Percentiles rank a stretch among this genome's conserved stretches.
phyloP scores from a whole-genome alignment of 345 rosid species.

The Pugionium cornutum region DNA sequence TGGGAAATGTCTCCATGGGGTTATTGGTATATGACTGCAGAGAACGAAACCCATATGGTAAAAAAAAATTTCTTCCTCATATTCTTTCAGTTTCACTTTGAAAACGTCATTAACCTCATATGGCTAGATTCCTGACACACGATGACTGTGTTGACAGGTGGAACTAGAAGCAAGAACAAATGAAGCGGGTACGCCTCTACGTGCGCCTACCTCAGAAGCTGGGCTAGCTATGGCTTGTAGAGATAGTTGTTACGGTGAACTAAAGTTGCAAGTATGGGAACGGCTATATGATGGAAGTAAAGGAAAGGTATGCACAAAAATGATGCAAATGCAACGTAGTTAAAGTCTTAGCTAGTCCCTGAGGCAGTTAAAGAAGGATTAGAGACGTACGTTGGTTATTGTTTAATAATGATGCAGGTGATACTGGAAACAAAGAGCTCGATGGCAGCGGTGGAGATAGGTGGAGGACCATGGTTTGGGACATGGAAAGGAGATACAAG shows the following conservation, averaged over 20 bases:
- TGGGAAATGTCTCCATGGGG: conserved; percentile 93
- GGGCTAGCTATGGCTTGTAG: conserved; percentile 89
- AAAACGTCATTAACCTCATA: neutral
- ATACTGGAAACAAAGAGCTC: conserved; percentile 73
- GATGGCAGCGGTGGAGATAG: conserved; percentile 87
- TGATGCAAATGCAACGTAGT: conserved; percentile 1
- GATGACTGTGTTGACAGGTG: conserved; percentile 50
- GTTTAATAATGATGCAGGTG: conserved; percentile 45
- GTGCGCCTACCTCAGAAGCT: conserved; percentile 82
- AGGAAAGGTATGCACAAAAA: conserved; percentile 66
- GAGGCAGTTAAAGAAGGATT: conserved; percentile 9
- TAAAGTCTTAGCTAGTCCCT: conserved; percentile 1
- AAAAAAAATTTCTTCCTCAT: neutral
- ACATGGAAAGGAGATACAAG: conserved; percentile 77
- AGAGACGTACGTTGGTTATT: neutral
- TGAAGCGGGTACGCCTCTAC: conserved; percentile 78
- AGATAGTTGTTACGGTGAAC: conserved; percentile 72
- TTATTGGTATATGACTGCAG: conserved; percentile 74
- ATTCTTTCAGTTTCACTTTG: conserved; percentile 18
- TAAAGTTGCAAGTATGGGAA: conserved; percentile 85
- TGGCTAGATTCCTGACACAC: conserved; percentile 1
- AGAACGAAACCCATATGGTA: conserved; percentile 75
- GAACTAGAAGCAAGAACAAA: conserved; percentile 75
- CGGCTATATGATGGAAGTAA: conserved; percentile 64
- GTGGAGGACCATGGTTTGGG: conserved; percentile 98